Conservation (phyloP, 2,329 filamentous ascomycete species). For the Tricladium varicosporioides region DNA sequence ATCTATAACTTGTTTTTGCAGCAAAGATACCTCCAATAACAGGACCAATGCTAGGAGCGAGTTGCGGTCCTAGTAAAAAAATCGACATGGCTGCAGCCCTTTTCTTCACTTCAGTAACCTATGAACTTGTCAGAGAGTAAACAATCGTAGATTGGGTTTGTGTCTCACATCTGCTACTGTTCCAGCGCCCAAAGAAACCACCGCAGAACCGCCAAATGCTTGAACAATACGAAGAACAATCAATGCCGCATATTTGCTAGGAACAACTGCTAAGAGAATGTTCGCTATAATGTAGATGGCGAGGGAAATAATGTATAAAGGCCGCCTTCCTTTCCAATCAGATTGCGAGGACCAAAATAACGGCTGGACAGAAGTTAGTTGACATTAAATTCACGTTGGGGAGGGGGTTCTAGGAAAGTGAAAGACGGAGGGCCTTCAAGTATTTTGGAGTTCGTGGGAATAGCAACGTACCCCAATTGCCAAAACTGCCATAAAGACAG, state of each 20-base stretch:
- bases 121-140: not conserved
- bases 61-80: slow-evolving; percentile 5
- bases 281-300: slow-evolving; percentile 5
- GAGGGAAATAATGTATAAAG: slow-evolving; percentile 4
- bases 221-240: slow-evolving; percentile 4
- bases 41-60: slow-evolving; percentile 1
- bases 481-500: slow-evolving; percentile 6
- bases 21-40: slow-evolving; percentile 6
- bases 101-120: slow-evolving; percentile 6
- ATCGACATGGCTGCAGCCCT: slow-evolving; percentile 8
- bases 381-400: no score
- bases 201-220: slow-evolving; percentile 1
- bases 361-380: not conserved
- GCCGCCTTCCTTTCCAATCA: slow-evolving; percentile 7
- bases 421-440: not conserved
- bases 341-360: slow-evolving; percentile 3
- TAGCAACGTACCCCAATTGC: slow-evolving; percentile 4
- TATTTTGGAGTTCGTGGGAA: no score
- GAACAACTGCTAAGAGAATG: slow-evolving; percentile 2
- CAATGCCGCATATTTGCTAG: slow-evolving; percentile 3
- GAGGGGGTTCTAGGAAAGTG: no score
- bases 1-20: slow-evolving; percentile 3
- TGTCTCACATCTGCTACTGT: slow-evolving; percentile 6
- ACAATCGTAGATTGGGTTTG: not conserved
- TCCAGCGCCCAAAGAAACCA: slow-evolving; percentile 3